Conservation (phyloP, 2,329 filamentous ascomycete species). For the Fusarium virguliforme region DNA sequence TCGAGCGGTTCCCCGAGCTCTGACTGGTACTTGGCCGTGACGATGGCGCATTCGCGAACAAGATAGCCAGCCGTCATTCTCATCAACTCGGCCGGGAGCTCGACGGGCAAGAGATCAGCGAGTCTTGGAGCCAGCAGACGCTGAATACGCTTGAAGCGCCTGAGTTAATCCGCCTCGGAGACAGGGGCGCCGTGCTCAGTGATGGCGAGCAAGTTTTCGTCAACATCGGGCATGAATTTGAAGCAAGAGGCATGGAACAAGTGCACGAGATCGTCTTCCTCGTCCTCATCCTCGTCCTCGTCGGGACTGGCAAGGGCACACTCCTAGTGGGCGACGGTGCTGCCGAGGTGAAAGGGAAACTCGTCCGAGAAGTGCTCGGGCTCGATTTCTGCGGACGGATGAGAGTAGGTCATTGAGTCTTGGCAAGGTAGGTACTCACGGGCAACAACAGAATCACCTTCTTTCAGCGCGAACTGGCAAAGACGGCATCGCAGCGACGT, state of each 20-base stretch:
- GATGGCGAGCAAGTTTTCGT: background rate
- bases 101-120: background rate
- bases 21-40: background rate
- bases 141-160: background rate
- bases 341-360: background rate
- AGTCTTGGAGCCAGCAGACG: background rate
- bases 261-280: background rate
- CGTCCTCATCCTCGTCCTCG: too few species aligned
- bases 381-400: background rate
- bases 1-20: background rate
- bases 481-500: background rate
- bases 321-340: background rate
- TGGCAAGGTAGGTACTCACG: background rate
- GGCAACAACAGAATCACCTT: background rate
- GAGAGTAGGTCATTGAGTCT: background rate
- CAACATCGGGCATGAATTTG: slow-evolving; percentile 1
- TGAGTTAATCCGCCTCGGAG: background rate
- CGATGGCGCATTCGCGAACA: background rate
- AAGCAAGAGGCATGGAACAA: background rate
- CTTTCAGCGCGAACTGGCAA: background rate
- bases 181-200: background rate
- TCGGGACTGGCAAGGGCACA: too few species aligned
- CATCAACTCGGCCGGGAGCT: background rate
- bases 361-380: background rate
- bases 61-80: background rate